phyloP scores from a whole-genome alignment of 78 protist genomes.

The Dictyostelium citrinum region DNA sequence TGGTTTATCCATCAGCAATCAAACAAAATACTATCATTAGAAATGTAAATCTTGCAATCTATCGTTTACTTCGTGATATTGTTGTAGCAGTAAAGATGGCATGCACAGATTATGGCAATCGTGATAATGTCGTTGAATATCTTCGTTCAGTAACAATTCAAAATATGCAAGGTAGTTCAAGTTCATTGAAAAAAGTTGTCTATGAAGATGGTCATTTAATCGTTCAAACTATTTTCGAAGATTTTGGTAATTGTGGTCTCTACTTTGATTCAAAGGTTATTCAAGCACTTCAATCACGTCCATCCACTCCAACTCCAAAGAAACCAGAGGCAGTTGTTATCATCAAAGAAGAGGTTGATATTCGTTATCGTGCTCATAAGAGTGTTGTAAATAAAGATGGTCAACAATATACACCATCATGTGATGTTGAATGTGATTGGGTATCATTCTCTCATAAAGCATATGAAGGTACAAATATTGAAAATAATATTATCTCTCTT shows the following conservation, averaged over 20 bases:
- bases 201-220: conserved; percentile 77
- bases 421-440: conserved; percentile 37
- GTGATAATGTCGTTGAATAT: conserved; percentile 28
- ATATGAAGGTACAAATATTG: conserved; percentile 28
- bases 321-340: conserved; percentile 12
- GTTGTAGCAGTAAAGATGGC: conserved; percentile 7
- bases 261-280: conserved; percentile 49
- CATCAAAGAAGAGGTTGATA: conserved; percentile 32
- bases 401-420: background rate
- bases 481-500: background rate
- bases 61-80: conserved; percentile 41
- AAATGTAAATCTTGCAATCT: conserved; percentile 46
- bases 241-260: conserved; percentile 59
- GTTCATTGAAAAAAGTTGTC: conserved; percentile 36
- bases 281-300: conserved; percentile 61
- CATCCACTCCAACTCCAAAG: conserved; percentile 62
- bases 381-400: background rate
- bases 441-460: conserved; percentile 10
- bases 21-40: conserved; percentile 41
- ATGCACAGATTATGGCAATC: conserved; percentile 36
- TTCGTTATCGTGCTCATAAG: conserved; percentile 45
- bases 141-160: conserved; percentile 60
- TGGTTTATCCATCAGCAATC: conserved; percentile 60
- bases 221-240: conserved; percentile 69
- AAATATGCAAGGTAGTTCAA: conserved; percentile 24